A percentile compares a stretch with the other conserved stretches of the same genome.
These are phyloP conservation scores for Saccharomycodes ludwigii DNA, from an alignment of 805 yeast genomes.

Conservation along the genomic window DNA sequence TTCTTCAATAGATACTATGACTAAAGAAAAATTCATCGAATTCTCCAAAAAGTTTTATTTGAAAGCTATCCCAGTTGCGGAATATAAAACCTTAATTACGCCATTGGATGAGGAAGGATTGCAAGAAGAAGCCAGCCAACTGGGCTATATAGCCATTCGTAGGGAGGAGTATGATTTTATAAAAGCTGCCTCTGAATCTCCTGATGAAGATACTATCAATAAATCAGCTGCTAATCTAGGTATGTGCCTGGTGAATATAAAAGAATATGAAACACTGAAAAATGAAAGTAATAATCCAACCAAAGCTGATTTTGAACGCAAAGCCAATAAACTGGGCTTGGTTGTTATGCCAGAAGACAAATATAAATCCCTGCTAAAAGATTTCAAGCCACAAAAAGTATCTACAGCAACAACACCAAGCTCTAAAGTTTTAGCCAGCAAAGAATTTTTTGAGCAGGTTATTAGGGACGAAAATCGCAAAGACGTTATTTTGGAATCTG, in stretches of 20 bases:
- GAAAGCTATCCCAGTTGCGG: constrained; percentile 14
- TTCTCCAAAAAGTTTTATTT: constrained; percentile 13
- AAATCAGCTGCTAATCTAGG: constrained; percentile 12
- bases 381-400: constrained; percentile 4
- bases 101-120: constrained; percentile 12
- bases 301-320: constrained; percentile 18
- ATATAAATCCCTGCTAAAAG: constrained; percentile 4
- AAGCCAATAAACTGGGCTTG: constrained; percentile 20
- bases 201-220: constrained; percentile 12
- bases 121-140: constrained; percentile 14
- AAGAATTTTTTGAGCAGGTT: constrained; percentile 24
- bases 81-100: constrained; percentile 14
- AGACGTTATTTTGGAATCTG: constrained; percentile 22
- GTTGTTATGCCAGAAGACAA: constrained; percentile 16
- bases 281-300: constrained; percentile 12
- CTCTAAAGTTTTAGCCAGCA: constrained; percentile 23
- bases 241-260: constrained; percentile 11
- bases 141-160: constrained; percentile 16
- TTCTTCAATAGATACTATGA: constrained; percentile 6
- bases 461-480: constrained; percentile 15
- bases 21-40: constrained; percentile 12
- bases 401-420: constrained; percentile 6
- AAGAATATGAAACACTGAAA: constrained; percentile 16
- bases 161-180: constrained; percentile 16
- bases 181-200: constrained; percentile 14